These are phyloP conservation scores for Chrysoporthe puriensis DNA, from an alignment of 2,329 filamentous ascomycete species.

Conservation along the genomic window DNA sequence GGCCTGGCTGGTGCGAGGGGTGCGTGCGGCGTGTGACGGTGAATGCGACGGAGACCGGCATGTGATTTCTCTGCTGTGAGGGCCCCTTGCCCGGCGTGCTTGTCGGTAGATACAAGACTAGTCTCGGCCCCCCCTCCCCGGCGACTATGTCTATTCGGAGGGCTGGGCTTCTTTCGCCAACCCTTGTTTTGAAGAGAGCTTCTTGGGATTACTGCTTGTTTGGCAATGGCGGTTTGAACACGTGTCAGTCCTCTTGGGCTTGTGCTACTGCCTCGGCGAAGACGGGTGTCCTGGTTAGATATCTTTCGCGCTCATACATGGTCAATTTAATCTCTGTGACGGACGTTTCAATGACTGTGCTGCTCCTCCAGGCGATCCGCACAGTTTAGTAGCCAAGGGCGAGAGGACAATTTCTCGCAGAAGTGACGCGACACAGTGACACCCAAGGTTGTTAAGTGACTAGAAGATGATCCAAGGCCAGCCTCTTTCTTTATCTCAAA, in stretches of 20 bases:
- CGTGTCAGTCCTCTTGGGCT: background rate
- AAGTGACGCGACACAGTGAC: background rate
- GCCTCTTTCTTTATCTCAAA: no score
- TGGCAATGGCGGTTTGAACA: no score
- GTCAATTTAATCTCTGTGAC: background rate
- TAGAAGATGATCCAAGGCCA: background rate
- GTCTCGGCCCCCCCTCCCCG: background rate
- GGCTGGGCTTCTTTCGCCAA: background rate
- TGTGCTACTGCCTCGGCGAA: conserved; percentile 10
- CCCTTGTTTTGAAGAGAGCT: background rate
- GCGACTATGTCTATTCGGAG: background rate
- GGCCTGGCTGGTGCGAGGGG: background rate
- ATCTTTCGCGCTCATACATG: background rate
- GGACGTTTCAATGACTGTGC: background rate
- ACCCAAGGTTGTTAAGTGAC: background rate
- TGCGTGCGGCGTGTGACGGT: no score
- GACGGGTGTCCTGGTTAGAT: conserved; percentile 8
- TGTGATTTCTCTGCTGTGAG: background rate
- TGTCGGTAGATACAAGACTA: conserved; percentile 20
- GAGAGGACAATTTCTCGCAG: background rate
- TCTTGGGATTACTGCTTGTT: background rate
- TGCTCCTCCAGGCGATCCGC: background rate
- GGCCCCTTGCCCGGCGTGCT: background rate
- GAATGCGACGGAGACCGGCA: background rate
- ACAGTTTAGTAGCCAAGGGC: background rate